Percentiles rank a stretch among this genome's conserved stretches.
Conservation (phyloP, 31 red algal genomes). For the Bonnemaisonia californica region DNA sequence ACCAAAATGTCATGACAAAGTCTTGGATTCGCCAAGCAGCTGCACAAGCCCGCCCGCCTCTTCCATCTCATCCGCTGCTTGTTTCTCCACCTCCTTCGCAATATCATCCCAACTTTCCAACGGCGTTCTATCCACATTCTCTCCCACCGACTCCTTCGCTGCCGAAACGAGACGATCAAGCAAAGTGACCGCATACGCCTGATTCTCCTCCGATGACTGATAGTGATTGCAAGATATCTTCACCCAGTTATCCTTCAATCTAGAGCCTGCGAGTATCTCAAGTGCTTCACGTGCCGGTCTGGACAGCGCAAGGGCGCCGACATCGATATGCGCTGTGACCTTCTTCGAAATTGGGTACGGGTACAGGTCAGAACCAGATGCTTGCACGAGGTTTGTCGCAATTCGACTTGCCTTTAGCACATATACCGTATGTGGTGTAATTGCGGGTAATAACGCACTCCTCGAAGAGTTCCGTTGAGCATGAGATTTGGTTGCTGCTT, state of each 20-base stretch:
- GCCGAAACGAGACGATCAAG: conserved; percentile 55
- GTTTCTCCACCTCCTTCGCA: conserved; percentile 36
- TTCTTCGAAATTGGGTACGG: conserved; percentile 46
- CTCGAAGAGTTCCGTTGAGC: neutral
- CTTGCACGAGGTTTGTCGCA: conserved; percentile 26
- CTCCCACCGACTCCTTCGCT: conserved; percentile 48
- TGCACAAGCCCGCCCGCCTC: conserved; percentile 45
- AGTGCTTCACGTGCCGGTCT: conserved; percentile 48
- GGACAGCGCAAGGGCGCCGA: conserved; percentile 30
- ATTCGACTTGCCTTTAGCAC: conserved; percentile 41
- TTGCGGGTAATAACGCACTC: conserved; percentile 18
- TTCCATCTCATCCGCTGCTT: conserved; percentile 46
- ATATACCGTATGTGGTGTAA: conserved; percentile 46
- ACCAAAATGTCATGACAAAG: too few species aligned
- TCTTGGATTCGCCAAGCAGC: too few species aligned
- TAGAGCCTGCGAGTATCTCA: conserved; percentile 31
- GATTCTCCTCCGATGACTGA: conserved; percentile 65
- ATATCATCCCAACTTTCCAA: conserved; percentile 61
- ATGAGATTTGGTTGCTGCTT: neutral
- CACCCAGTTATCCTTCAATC: conserved; percentile 30
- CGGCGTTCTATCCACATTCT: conserved; percentile 39
- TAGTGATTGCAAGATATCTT: conserved; percentile 42
- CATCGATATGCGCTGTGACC: conserved; percentile 39
- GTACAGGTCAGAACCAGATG: neutral
- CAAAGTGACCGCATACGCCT: conserved; percentile 32